Percentiles rank a stretch among this genome's conserved stretches.
phyloP scores from a whole-genome alignment of 2,329 filamentous ascomycete species.

The Sphaerostilbella broomeana region DNA sequence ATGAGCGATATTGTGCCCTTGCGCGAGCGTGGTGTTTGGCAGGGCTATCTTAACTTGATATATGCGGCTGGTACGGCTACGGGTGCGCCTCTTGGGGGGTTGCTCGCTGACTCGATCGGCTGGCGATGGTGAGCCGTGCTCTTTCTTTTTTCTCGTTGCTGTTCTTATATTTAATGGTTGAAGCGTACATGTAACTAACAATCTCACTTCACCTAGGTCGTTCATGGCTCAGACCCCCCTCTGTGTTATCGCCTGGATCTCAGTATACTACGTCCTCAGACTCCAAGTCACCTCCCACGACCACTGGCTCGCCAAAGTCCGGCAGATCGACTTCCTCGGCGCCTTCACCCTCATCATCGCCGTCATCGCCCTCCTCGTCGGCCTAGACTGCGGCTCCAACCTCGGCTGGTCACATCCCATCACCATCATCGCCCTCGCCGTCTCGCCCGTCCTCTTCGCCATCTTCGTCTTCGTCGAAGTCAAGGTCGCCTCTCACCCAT shows the following conservation, averaged over 20 bases:
- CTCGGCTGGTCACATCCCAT: conserved; percentile 56
- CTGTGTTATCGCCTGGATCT: conserved; percentile 56
- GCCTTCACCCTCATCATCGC: conserved; percentile 59
- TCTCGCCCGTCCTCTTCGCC: conserved; percentile 53
- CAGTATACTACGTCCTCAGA: conserved; percentile 57
- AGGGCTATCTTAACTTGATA: conserved; percentile 66
- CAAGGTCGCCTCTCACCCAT: conserved; percentile 61
- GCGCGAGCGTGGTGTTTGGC: conserved; percentile 64
- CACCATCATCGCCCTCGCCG: conserved; percentile 50
- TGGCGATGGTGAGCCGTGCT: conserved; percentile 69
- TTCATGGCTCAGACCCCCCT: conserved; percentile 67
- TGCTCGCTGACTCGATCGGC: conserved; percentile 65
- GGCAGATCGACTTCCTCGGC: conserved; percentile 66
- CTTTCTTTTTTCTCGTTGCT: too few relatives aligned
- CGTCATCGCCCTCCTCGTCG: conserved; percentile 59
- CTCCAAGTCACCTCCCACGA: conserved; percentile 54
- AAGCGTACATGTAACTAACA: conserved; percentile 2
- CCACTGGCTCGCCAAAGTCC: conserved; percentile 60
- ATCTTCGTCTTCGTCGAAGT: conserved; percentile 65
- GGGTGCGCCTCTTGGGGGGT: conserved; percentile 64
- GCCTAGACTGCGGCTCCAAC: conserved; percentile 68
- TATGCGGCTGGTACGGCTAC: conserved; percentile 61
- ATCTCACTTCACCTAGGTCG: conserved; percentile 40
- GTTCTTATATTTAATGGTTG: not conserved
- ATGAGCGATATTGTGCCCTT: conserved; percentile 62